Base-by-base conservation (phyloP, 352 stramenopile species). In the Aphanomyces astaci region DNA sequence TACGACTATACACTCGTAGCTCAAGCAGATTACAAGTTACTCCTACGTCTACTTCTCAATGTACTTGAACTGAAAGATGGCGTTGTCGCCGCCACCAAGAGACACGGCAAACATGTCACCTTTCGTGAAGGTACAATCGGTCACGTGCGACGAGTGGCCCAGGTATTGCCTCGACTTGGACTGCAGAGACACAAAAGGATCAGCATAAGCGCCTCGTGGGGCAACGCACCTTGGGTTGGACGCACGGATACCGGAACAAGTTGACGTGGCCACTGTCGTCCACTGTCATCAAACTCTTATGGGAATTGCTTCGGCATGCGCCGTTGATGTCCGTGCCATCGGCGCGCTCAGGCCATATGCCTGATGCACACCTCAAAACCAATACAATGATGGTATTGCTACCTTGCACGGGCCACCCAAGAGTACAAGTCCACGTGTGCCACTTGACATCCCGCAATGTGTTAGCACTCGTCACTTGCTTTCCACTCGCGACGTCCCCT, bases 381-480 rank as follows among this genome's bases (percentile, higher is more conserved):
- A n/a, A n/a, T n/a, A n/a, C n/a, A n/a, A n/a, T n/a, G n/a, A n/a
- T n/a, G n/a, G n/a, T n/a, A n/a, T n/a, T n/a, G n/a, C 3, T 19
- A 15, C 86, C 95, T 72, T 98, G 93, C 3, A 96, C 90, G 3
- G 81, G 71, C 94, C 94, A 98, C 1, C 79, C 78, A 13, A 97
- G 77, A 0, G 89, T 87, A 32, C 79, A 87, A 3, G 89, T 97
- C 71, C 95, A 83, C 2, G 90, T 96, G 56, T 94, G 73, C 94
- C 94, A 98, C 32, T 80, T 72, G 11, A 94, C 82, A 66, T 98
- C 92, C 24, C 80, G 79, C 25, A 90, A 64, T 2, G 63, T 43
- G n/a, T 78, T 81, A 10, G 81, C 73, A 48, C 79, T 73, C 33
- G 75, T 71, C 40, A 92, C 80, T 52, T 76, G 75, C 62, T 85